Base-by-base conservation (phyloP, 768 basidiomycete species). In the Boletus vermiculosoides region DNA sequence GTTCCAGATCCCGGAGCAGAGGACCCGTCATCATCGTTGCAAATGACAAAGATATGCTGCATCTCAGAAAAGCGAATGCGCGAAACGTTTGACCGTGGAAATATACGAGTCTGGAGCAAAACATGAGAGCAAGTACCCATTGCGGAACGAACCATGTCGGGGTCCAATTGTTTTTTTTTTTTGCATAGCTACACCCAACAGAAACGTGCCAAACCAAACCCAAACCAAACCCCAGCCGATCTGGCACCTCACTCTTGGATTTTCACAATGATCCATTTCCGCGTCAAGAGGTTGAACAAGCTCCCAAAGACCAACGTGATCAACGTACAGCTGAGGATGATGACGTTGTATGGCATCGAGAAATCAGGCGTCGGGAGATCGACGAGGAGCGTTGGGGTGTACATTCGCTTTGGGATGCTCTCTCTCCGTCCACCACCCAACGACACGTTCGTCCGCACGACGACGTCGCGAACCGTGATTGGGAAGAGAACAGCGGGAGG, bases 271-370 rank as follows among this genome's bases (percentile, higher is more conserved):
- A 87, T 83, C 78, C 94, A 93, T 64, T 82, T 81, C 60, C 96
- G 75, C 45, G 91, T 91, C 72, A 98, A 74, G 48, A 86, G 70
- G 66, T 98, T 98, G 74, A 98, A 94, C 45, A 96, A 74, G 65
- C 85, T 91, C 55, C 96, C 97, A 73, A 99, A 98, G 53, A 95
- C 85, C 61, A 97, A 84, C 45, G 95, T 94, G 51, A 97, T 82
- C 41, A 98, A 76, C 11, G 93, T 94, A 68, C 89, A 92, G 56
- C 84, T 94, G 78, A 98, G 89, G 66, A 98, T 98, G 73, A 98
- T 98, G 46, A 98, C 96, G 75, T 98, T 99, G 77, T 98, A 98
- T 1, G 97, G 97, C 97, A 98, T 98, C 72, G 92, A 94, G 71
- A 98, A 98, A 71, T 98, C 97, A 0, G 96, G 97, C 36, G 93